Evolutionary conservation across 371 early-diverging fungal genomes (phyloP).

Genomic region (Rhizopus microsporus): DNA sequence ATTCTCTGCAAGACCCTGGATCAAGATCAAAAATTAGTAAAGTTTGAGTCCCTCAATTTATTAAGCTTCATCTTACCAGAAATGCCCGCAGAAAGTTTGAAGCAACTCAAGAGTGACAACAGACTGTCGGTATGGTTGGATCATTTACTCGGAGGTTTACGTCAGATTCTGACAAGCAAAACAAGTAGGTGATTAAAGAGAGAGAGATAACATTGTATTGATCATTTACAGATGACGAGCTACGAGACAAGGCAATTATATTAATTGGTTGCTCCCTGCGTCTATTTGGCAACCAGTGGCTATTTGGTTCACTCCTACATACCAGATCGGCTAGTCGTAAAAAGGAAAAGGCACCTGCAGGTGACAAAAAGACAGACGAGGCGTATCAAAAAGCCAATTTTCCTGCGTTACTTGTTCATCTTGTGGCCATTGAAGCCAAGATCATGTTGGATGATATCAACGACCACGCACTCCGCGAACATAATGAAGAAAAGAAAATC

Average conservation of each 20-base stretch:
- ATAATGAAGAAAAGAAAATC: conserved; percentile 20
- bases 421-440: conserved; percentile 53
- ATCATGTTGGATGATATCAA: conserved; percentile 53
- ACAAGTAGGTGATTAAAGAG: conserved; percentile 30
- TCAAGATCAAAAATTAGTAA: conserved; percentile 32
- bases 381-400: conserved; percentile 37
- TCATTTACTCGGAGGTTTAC: conserved; percentile 11
- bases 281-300: conserved; percentile 47
- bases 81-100: conserved; percentile 22
- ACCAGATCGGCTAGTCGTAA: conserved; percentile 27
- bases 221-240: conserved; percentile 32
- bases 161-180: conserved; percentile 5
- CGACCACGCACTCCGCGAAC: conserved; percentile 27
- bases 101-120: neutral
- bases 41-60: conserved; percentile 36
- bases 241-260: conserved; percentile 37
- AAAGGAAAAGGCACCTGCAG: conserved; percentile 25
- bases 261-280: conserved; percentile 33
- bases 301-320: conserved; percentile 35
- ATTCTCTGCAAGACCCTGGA: conserved; percentile 30
- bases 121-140: conserved; percentile 7
- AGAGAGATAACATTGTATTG: conserved; percentile 26
- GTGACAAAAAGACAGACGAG: conserved; percentile 8
- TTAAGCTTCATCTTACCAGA: conserved; percentile 29
- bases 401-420: conserved; percentile 45